Base-by-base conservation (phyloP, 306 rosid genomes). In the Comarum palustre region DNA sequence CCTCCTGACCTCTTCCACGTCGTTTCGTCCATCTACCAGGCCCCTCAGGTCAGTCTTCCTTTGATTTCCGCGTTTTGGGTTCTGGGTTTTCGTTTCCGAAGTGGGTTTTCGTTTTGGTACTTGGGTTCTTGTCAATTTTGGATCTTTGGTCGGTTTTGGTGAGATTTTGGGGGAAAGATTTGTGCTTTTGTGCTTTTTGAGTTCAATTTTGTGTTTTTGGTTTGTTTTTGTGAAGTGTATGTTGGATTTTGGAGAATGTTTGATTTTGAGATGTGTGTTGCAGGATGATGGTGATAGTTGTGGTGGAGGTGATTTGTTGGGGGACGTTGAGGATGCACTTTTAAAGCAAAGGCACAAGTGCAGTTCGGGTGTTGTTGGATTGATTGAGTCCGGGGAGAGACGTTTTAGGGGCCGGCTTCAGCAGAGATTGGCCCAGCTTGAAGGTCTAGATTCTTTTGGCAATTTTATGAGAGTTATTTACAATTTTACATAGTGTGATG, bases 351-450 rank as follows among this genome's bases (percentile, higher is more conserved):
- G 88, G 6, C 72, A 83, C 2, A 80, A 80, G 66, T 80, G 75
- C 67, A 51, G 61, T 66, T 82, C 96, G 1, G 87, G 96, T 72
- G 86, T 61, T 72, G 86, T 61, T 71, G 79, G 79, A 71, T 80
- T 95, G 74, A 82, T 77, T 73, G 74, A 75, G 69, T 80, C 86
- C 11, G 77, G 75, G 77, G 86, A 87, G 72, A 87, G 55, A 9
- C 97, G 96, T 38, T 78, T 80, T 68, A 81, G 76, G 75, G 85
- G 84, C 78, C 89, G 38, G 78, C 80, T 95, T 77, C 87, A 68
- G 75, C 93, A 77, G 73, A 87, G 99, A 54, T 69, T 95, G 74
- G 78, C 81, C 59, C 93, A 90, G 75, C 96, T 95, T 68, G 90
- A 92, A 90, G 97, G 99, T 95, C 22, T 66, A 24, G 11, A n/a